Conservation (phyloP, 2,329 filamentous ascomycete genomes). For the Claviceps humidiphila region DNA sequence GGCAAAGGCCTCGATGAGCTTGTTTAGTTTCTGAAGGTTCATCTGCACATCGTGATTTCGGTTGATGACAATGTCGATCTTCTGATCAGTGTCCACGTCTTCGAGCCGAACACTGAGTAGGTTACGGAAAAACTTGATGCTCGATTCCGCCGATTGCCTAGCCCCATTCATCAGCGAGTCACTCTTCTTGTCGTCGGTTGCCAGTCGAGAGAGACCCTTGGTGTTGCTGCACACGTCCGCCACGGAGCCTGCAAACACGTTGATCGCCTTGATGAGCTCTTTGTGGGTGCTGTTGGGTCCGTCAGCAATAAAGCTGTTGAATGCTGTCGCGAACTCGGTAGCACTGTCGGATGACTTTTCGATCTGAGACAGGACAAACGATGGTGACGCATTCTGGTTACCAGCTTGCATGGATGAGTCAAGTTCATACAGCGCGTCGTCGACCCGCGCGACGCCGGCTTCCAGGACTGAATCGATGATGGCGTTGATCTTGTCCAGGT, state of each 20-base stretch:
- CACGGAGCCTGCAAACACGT: slow-evolving; percentile 77
- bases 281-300: slow-evolving; percentile 81
- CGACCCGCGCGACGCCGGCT: slow-evolving; percentile 81
- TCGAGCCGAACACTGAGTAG: slow-evolving; percentile 90
- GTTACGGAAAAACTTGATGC: slow-evolving; percentile 88
- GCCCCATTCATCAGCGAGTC: slow-evolving; percentile 75
- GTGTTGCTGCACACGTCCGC: slow-evolving; percentile 93
- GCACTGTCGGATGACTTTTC: slow-evolving; percentile 91
- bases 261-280: slow-evolving; percentile 86
- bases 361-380: slow-evolving; percentile 90
- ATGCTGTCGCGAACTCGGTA: slow-evolving; percentile 94
- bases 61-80: slow-evolving; percentile 95
- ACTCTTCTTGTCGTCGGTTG: slow-evolving; percentile 88
- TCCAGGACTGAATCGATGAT: slow-evolving; percentile 96
- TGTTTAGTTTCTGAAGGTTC: slow-evolving; percentile 85
- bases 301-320: slow-evolving; percentile 97
- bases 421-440: slow-evolving; percentile 92
- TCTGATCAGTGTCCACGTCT: slow-evolving; percentile 77
- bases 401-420: slow-evolving; percentile 97
- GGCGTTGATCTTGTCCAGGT: slow-evolving; percentile 86
- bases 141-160: slow-evolving; percentile 70
- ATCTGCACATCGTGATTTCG: slow-evolving; percentile 94
- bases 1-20: slow-evolving; percentile 81
- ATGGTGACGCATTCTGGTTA: slow-evolving; percentile 92
- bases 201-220: slow-evolving; percentile 85